A percentile compares a stretch with the other conserved stretches of the same genome.
phyloP scores from a whole-genome alignment of 2,329 filamentous ascomycete species.

The Penicillium sumatraense region DNA sequence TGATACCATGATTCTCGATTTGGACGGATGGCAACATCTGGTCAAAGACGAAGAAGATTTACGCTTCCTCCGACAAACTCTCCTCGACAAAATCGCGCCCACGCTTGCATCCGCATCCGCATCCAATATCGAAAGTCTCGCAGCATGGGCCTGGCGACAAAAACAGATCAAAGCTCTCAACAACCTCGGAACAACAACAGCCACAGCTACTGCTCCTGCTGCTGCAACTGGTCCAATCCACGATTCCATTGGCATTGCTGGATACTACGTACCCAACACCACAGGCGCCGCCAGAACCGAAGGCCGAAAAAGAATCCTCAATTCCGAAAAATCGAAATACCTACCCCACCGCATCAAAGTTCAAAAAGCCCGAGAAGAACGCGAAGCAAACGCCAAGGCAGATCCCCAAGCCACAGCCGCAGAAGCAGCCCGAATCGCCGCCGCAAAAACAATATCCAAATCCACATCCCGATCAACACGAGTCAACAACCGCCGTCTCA shows the following conservation, averaged over 20 bases:
- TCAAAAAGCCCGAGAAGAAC: slow-evolving; percentile 85
- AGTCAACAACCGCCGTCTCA: slow-evolving; percentile 91
- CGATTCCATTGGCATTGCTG: slow-evolving; percentile 60
- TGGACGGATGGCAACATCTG: slow-evolving; percentile 71
- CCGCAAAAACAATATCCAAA: slow-evolving; percentile 81
- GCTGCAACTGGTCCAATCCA: slow-evolving; percentile 59
- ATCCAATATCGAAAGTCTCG: slow-evolving; percentile 60
- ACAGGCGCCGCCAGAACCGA: slow-evolving; percentile 90
- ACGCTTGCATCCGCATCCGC: too few species aligned
- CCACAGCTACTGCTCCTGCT: too few species aligned
- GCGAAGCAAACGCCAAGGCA: slow-evolving; percentile 72
- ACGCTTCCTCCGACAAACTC: slow-evolving; percentile 57
- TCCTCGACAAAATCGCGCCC: slow-evolving; percentile 54
- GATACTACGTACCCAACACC: slow-evolving; percentile 81
- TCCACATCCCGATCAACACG: slow-evolving; percentile 91
- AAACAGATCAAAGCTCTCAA: slow-evolving; percentile 74
- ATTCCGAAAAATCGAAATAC: slow-evolving; percentile 98
- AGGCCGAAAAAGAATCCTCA: slow-evolving; percentile 91
- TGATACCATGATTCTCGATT: slow-evolving; percentile 65
- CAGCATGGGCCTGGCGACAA: slow-evolving; percentile 72
- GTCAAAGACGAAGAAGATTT: slow-evolving; percentile 73
- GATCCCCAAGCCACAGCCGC: slow-evolving; percentile 69
- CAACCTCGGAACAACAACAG: slow-evolving; percentile 59
- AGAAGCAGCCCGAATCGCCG: slow-evolving; percentile 72
- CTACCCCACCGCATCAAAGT: slow-evolving; percentile 97